Percentiles rank a stretch among this genome's conserved stretches.
Evolutionary conservation across 352 stramenopile genomes (phyloP).

Genomic region (Phytophthora aleatoria): DNA sequence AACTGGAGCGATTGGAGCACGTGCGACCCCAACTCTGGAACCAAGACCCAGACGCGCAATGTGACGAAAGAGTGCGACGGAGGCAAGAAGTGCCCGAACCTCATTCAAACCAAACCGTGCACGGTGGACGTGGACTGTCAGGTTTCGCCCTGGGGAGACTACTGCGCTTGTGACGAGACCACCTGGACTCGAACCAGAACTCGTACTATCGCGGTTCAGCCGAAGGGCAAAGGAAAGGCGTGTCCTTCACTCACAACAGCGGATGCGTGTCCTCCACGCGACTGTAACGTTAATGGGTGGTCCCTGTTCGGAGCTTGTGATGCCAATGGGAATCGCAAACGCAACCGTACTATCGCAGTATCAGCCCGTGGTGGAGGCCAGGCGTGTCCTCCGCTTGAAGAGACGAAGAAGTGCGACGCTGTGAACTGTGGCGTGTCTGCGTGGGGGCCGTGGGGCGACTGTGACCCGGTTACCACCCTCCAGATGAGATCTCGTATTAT

Average conservation of each 20-base stretch:
- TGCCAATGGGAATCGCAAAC: conserved; percentile 40
- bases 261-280: conserved; percentile 38
- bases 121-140: conserved; percentile 50
- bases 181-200: conserved; percentile 35
- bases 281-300: conserved; percentile 69
- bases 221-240: conserved; percentile 40
- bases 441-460: conserved; percentile 56
- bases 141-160: conserved; percentile 53
- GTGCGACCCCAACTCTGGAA: conserved; percentile 36
- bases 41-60: conserved; percentile 43
- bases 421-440: conserved; percentile 60
- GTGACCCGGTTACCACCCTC: conserved; percentile 33
- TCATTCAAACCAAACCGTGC: conserved; percentile 42
- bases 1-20: conserved; percentile 50
- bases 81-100: conserved; percentile 42
- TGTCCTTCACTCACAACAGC: conserved; percentile 46
- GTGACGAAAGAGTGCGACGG: conserved; percentile 39
- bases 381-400: conserved; percentile 49
- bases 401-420: conserved; percentile 41
- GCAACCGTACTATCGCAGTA: conserved; percentile 38
- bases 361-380: conserved; percentile 42
- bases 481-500: conserved; percentile 49
- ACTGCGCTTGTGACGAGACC: conserved; percentile 37
- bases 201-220: conserved; percentile 43
- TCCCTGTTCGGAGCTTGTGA: conserved; percentile 48